phyloP scores from a whole-genome alignment of 768 basidiomycete genomes.

The Phlegmacium glaucopus region DNA sequence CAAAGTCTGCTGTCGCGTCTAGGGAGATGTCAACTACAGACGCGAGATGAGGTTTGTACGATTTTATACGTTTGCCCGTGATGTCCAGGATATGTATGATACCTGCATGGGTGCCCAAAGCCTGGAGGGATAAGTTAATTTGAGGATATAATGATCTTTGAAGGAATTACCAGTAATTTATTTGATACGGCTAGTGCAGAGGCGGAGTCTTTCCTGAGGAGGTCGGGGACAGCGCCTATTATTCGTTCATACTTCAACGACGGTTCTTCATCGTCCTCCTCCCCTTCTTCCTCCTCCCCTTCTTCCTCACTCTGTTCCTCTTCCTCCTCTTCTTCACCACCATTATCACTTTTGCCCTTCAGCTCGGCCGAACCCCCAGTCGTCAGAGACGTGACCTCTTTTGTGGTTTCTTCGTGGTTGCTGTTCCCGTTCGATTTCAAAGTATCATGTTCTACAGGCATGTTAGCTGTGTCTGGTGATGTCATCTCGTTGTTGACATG shows the following conservation, averaged over 20 bases:
- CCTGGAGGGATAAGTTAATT: constrained; percentile 44
- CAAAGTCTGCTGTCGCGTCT: constrained; percentile 82
- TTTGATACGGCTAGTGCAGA: constrained; percentile 77
- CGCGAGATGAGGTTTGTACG: constrained; percentile 87
- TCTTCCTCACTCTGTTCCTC: constrained; percentile 22
- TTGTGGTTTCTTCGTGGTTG: too few relatives aligned
- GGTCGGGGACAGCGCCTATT: constrained; percentile 63
- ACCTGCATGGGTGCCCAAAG: constrained; percentile 90
- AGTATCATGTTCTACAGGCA: too few relatives aligned
- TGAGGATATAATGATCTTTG: not conserved
- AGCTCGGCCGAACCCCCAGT: too few relatives aligned
- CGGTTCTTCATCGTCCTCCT: constrained; percentile 81
- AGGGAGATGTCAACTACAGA: constrained; percentile 83
- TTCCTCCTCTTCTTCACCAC: constrained; percentile 11
- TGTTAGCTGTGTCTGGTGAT: too few relatives aligned
- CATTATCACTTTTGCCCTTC: not conserved
- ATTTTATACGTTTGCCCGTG: constrained; percentile 78
- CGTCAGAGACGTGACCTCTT: too few relatives aligned
- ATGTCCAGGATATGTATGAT: constrained; percentile 84
- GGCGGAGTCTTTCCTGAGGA: constrained; percentile 87
- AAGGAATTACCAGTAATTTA: constrained; percentile 57
- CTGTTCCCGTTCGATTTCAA: too few relatives aligned
- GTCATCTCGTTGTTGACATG: too few relatives aligned
- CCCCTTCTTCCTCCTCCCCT: constrained; percentile 24
- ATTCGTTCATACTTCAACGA: constrained; percentile 89